Percentiles rank a stretch among this genome's conserved stretches.
phyloP scores from a whole-genome alignment of 2,329 filamentous ascomycete species.

The Aspergillus eucalypticola region DNA sequence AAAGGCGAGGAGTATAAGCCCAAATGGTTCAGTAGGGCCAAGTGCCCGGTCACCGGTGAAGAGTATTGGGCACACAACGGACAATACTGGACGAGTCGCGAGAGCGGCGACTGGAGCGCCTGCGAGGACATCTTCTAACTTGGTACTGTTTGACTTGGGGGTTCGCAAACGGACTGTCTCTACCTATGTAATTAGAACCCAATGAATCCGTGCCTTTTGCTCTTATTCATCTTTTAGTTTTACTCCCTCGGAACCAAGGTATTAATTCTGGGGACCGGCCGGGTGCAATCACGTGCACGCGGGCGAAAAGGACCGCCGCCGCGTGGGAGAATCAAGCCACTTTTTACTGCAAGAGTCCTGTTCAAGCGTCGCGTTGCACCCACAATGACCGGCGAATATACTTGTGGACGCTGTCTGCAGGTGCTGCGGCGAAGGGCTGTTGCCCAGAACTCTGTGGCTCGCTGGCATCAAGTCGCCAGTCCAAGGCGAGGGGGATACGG shows the following conservation, averaged over 20 bases:
- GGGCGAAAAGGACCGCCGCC: background rate
- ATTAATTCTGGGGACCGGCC: background rate
- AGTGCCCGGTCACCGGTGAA: slow-evolving; percentile 79
- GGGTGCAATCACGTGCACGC: slow-evolving; percentile 1
- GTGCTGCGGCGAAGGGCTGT: slow-evolving; percentile 34
- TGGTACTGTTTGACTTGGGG: background rate
- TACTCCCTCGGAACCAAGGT: background rate
- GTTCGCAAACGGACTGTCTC: background rate
- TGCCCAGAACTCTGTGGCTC: slow-evolving; percentile 23
- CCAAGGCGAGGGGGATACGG: slow-evolving; percentile 26
- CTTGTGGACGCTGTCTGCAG: slow-evolving; percentile 43
- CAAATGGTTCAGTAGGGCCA: slow-evolving; percentile 77
- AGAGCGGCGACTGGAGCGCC: slow-evolving; percentile 63
- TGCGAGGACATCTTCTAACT: slow-evolving; percentile 71
- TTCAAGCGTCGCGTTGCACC: slow-evolving; percentile 6
- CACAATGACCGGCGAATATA: slow-evolving; percentile 43
- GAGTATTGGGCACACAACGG: slow-evolving; percentile 87
- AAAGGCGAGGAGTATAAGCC: slow-evolving; percentile 79
- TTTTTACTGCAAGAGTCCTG: background rate
- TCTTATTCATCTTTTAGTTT: too few relatives aligned
- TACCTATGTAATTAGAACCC: too few relatives aligned
- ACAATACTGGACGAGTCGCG: slow-evolving; percentile 78
- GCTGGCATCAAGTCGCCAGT: slow-evolving; percentile 27
- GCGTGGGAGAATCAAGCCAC: background rate
- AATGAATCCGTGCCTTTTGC: too few relatives aligned